phyloP scores from a whole-genome alignment of 495 filamentous ascomycete species.

The Lasiosphaeria miniovina region DNA sequence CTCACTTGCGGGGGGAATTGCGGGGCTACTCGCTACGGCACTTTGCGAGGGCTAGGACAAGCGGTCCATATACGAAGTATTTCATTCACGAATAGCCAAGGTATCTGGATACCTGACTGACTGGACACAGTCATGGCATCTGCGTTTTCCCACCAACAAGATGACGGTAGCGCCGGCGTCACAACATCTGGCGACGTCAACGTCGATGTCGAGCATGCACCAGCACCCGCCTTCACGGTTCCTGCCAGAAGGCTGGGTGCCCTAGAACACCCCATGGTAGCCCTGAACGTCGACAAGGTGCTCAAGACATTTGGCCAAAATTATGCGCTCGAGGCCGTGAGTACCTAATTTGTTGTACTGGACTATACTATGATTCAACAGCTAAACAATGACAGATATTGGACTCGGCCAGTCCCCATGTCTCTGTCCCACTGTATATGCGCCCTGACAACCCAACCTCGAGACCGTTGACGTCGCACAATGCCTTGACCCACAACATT shows the following conservation, averaged over 20 bases:
- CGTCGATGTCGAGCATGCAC: conserved; percentile 11
- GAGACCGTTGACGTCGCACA: conserved; percentile 68
- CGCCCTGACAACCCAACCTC: conserved; percentile 74
- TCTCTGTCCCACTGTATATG: conserved; percentile 61
- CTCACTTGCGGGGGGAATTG: too few species aligned
- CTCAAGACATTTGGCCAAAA: conserved; percentile 74
- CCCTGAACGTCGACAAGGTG: conserved; percentile 78
- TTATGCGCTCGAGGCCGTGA: conserved; percentile 57
- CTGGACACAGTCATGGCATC: too few species aligned
- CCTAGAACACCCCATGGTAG: conserved; percentile 83
- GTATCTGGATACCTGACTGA: too few species aligned
- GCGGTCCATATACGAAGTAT: too few species aligned
- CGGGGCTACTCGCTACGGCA: too few species aligned
- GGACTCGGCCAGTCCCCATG: conserved; percentile 34
- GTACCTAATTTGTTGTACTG: conserved; percentile 33
- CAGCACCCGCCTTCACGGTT: conserved; percentile 47
- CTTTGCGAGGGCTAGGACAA: too few species aligned
- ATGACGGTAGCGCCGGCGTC: too few species aligned
- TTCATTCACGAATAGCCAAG: too few species aligned
- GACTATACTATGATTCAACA: neutral
- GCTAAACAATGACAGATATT: conserved; percentile 26
- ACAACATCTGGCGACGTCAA: neutral
- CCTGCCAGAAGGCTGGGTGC: conserved; percentile 65
- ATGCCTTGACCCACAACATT: conserved; percentile 69
- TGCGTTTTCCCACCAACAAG: too few species aligned